Base-by-base conservation (phyloP, 108 stramenopile species). In the Phaeodactylum tricornutum region DNA sequence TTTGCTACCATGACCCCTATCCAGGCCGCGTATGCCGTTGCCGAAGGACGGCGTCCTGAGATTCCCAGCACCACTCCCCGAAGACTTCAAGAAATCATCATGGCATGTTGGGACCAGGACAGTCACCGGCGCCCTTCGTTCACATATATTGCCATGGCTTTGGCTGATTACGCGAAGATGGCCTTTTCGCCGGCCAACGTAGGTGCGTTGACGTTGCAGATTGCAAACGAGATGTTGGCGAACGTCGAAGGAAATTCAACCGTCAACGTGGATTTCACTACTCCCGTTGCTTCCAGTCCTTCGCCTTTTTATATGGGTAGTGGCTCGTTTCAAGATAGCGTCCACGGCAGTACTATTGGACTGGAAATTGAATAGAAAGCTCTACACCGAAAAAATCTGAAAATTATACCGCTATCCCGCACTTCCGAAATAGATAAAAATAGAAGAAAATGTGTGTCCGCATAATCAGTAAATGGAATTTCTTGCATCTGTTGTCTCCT, bases 1-100 rank as follows among this genome's bases (percentile, higher is more conserved):
- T 71, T 71, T 38, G 61, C 61, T 25, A 61, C 61, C 1, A 59
- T 64, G 53, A 61, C 69, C 14, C 69, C 69, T 2, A 55, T 71
- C 12, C 69, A 71, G 33, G 61, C 69, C 15, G 69, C 69, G 2
- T 71, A 45, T 38, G 46, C 59, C 4, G 69, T 71, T 20, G 69
- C 69, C 16, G 49, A 65, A 28, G 69, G 62, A 3, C 50, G 59
- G n/a, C 58, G 69, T 7, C 66, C 66, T 12, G 47, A 46, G 36
- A 60, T 64, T 29, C 69, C 62, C 27, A 25, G 41, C 3, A 45
- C 52, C 22, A 53, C 50, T 11, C 63, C 62, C 19, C 17, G 29
- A 3, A 57, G 47, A 17, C 37, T 71, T 7, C 45, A 47, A 39
- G 58, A 61, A 15, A 58, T 71, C 32, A 61, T 71, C 9, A 9